Conservation (phyloP, 768 basidiomycete species). For the Cytidiella melzeri region DNA sequence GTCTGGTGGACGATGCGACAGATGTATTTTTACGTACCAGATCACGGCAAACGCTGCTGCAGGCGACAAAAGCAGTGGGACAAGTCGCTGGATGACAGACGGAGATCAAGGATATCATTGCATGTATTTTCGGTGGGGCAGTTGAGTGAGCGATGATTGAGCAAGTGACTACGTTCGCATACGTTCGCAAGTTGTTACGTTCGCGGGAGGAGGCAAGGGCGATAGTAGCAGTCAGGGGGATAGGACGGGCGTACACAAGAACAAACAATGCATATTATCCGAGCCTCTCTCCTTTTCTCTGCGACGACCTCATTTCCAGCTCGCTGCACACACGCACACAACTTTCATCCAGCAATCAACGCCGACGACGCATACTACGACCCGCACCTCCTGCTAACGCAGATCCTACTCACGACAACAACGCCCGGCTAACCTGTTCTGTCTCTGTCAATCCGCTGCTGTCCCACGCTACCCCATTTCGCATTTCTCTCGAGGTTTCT, state of each 20-base stretch:
- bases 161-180: no score
- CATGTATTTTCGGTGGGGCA: no score
- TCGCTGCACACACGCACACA: neutral
- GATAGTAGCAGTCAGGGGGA: no score
- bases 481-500: slow-evolving; percentile 14
- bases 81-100: no score
- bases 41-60: neutral
- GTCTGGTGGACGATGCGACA: neutral
- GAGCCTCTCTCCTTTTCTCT: neutral
- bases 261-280: neutral
- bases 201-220: no score
- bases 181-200: no score
- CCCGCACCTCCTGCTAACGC: no score
- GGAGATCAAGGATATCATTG: no score
- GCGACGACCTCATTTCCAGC: neutral
- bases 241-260: neutral
- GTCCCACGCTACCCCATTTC: neutral
- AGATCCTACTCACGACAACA: no score
- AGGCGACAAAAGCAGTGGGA: no score
- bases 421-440: neutral
- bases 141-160: no score
- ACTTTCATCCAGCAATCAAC: neutral
- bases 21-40: neutral
- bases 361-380: no score
- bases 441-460: neutral